phyloP scores from a whole-genome alignment of 805 yeast genomes.

The Yamadazyma sp. region DNA sequence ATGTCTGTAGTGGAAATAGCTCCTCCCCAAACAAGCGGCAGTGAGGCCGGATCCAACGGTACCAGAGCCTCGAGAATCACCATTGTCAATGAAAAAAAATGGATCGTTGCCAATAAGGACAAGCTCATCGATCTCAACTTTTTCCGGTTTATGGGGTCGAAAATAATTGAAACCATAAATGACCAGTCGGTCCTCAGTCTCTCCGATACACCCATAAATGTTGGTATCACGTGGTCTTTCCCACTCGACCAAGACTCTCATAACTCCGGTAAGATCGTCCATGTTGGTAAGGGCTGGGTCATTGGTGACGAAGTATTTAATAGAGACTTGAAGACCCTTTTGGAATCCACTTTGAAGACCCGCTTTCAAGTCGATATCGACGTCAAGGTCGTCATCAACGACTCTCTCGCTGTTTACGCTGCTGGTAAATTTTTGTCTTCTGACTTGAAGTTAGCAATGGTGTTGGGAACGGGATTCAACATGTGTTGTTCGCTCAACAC shows the following conservation, averaged over 20 bases:
- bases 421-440: constrained; percentile 47
- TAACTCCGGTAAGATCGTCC: constrained; percentile 46
- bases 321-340: constrained; percentile 40
- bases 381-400: constrained; percentile 55
- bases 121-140: constrained; percentile 43
- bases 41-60: constrained; percentile 6
- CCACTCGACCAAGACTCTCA: constrained; percentile 45
- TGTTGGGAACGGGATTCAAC: constrained; percentile 70
- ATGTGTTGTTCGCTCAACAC: constrained; percentile 42
- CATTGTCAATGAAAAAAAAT: constrained; percentile 31
- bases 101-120: constrained; percentile 37
- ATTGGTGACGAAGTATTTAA: constrained; percentile 43
- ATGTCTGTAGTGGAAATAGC: constrained; percentile 37
- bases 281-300: constrained; percentile 63
- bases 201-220: constrained; percentile 13
- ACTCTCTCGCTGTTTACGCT: constrained; percentile 62
- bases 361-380: constrained; percentile 28
- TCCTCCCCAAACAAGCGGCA: constrained; percentile 7
- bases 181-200: constrained; percentile 9
- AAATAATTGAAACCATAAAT: constrained; percentile 22
- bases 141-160: constrained; percentile 42
- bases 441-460: constrained; percentile 49
- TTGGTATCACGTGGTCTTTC: constrained; percentile 38
- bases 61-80: constrained; percentile 24
- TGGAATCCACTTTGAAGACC: constrained; percentile 33